Percentiles rank a stretch among this genome's conserved stretches.
Conservation (phyloP, 768 basidiomycete species). For the Agaricus sinodeliciosus region DNA sequence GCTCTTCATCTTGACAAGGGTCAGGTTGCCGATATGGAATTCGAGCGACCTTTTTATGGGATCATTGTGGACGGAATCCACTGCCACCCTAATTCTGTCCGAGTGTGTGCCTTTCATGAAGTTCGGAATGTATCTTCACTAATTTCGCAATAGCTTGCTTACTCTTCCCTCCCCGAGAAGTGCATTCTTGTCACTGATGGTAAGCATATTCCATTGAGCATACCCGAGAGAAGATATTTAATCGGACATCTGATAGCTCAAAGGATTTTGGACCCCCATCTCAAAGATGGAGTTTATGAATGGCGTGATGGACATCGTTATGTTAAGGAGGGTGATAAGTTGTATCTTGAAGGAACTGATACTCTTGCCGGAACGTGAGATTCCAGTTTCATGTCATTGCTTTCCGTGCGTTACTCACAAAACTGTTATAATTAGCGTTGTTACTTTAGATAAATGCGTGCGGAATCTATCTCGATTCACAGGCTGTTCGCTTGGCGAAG, state of each 20-base stretch:
- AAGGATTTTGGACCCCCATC: conserved; percentile 80
- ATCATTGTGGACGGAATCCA: conserved; percentile 91
- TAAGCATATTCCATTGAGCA: conserved; percentile 24
- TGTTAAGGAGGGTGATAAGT: conserved; percentile 72
- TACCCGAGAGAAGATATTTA: not conserved
- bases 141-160: conserved; percentile 55
- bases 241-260: conserved; percentile 45
- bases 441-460: conserved; percentile 80
- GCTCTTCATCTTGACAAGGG: conserved; percentile 42
- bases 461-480: conserved; percentile 83
- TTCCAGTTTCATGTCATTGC: conserved; percentile 8
- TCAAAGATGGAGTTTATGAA: conserved; percentile 77
- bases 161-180: conserved; percentile 75
- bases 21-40: conserved; percentile 44
- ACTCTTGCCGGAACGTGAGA: conserved; percentile 84
- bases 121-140: not conserved
- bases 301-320: conserved; percentile 84
- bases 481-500: conserved; percentile 74
- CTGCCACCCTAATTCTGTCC: conserved; percentile 84
- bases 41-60: conserved; percentile 75
- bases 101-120: conserved; percentile 39
- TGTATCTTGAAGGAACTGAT: conserved; percentile 79
- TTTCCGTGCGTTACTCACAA: not conserved
- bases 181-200: conserved; percentile 90
- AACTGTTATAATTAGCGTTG: conserved; percentile 41